Base-by-base conservation (phyloP, 1,284 basidiomycete species). In the Apiotrichum mycotoxinovorans region DNA sequence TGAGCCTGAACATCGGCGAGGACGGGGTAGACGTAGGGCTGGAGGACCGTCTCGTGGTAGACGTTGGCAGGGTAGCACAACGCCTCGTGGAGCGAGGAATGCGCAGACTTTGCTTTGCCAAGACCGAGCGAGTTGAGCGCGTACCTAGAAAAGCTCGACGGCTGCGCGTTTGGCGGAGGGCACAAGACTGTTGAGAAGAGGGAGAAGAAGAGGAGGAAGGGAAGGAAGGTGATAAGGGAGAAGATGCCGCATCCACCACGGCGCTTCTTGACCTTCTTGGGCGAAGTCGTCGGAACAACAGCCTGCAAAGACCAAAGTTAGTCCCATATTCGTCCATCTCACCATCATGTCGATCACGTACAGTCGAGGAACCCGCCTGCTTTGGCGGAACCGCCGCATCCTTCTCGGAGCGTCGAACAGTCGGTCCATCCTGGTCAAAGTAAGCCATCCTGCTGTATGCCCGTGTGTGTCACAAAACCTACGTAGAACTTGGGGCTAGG, bases 31-130 rank as follows among this genome's bases (percentile, higher is more conserved):
- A 72, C 56, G 48, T 70, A 70, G 0, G 70, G 70, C 49, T 70
- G 54, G 26, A 75, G 65, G 35, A 75, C 61, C 20, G 67, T 60
- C 8, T 57, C 50, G 48, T 71, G 67, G 57, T 75, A 75, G 17
- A 69, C 64, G 58, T 74, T 72, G 25, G 74, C 56, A 10, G 74
- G 74, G 58, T 74, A 73, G 50, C 74, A 75, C 25, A 75, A 60
- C 0, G 66, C 64, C 49, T 70, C 54, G 51, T 73, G 72, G 0
- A 69, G 59, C 22, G 57, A 25, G 11, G 67, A 66, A 41, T 67
- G 61, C 18, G 43, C n/a, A n/a, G n/a, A 23, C 46, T 38, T 20
- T 33, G 54, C 27, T 25, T 55, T 54, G 20, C 47, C 42, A 14
- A 70, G 61, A 10, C 70, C 72, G 15, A 74, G 57, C 5, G 68